Percentiles rank a stretch among this genome's conserved stretches.
Conservation (phyloP, 192 early-diverging fungal genomes). For the Coemansia sp. region DNA sequence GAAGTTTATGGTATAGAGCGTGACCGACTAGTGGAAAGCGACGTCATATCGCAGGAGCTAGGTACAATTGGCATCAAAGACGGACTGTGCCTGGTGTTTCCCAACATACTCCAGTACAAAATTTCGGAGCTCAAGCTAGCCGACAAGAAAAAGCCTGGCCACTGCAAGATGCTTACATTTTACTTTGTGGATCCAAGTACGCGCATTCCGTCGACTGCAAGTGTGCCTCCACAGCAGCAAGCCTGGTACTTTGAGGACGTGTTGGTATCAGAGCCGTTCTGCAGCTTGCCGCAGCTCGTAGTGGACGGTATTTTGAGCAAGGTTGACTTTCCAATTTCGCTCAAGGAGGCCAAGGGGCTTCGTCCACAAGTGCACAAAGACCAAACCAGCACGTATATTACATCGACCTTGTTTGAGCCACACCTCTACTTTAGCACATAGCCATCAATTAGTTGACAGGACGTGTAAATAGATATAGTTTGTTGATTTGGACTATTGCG, state of each 20-base stretch:
- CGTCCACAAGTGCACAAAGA: no score
- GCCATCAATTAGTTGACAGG: no score
- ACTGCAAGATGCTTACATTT: constrained; percentile 60
- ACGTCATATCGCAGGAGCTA: constrained; percentile 24
- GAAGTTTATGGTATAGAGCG: constrained; percentile 29
- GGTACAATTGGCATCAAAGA: constrained; percentile 32
- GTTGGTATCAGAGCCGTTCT: not conserved
- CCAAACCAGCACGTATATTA: no score
- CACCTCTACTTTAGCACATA: no score
- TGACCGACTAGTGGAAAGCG: not conserved
- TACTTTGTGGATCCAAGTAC: constrained; percentile 59
- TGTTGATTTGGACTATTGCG: no score
- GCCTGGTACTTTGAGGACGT: constrained; percentile 19
- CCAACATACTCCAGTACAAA: constrained; percentile 61
- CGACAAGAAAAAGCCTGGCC: constrained; percentile 55
- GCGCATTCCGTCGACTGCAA: constrained; percentile 44
- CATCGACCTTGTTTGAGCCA: no score
- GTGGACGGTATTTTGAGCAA: constrained; percentile 5
- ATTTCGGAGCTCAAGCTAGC: constrained; percentile 52
- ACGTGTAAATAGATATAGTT: no score
- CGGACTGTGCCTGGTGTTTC: constrained; percentile 60
- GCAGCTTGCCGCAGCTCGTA: constrained; percentile 11
- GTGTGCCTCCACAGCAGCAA: constrained; percentile 59
- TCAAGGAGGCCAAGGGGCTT: constrained; percentile 37
- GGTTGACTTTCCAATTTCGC: constrained; percentile 28